Percentiles rank a stretch among this genome's conserved stretches.
phyloP scores from a whole-genome alignment of 192 early-diverging fungal species.

The Entomortierella chlamydospora region DNA sequence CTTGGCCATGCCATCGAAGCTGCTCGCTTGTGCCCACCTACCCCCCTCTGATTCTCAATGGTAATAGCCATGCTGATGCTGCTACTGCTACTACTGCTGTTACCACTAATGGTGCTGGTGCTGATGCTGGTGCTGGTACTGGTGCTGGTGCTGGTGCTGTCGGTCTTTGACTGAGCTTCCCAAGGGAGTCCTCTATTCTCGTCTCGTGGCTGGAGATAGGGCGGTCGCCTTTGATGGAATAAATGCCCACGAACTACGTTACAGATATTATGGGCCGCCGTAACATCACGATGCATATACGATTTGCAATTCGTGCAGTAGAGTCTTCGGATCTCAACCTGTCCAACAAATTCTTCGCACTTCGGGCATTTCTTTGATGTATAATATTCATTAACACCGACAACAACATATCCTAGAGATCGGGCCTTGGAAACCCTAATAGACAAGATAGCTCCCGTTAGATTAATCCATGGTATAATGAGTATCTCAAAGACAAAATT shows the following conservation, averaged over 20 bases:
- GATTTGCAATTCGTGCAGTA: slow-evolving; percentile 14
- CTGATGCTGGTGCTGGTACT: too few species aligned
- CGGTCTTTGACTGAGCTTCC: too few species aligned
- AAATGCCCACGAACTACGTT: not conserved
- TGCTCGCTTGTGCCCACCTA: too few species aligned
- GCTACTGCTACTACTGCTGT: too few species aligned
- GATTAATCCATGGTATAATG: too few species aligned
- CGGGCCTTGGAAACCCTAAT: slow-evolving; percentile 1
- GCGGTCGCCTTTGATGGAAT: not conserved
- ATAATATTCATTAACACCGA: slow-evolving; percentile 23
- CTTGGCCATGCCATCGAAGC: too few species aligned
- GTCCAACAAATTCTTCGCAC: slow-evolving; percentile 1
- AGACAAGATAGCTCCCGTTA: too few species aligned
- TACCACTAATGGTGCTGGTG: too few species aligned
- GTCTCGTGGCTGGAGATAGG: not conserved
- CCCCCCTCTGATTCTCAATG: too few species aligned
- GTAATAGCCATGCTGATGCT: too few species aligned
- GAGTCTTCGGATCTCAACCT: not conserved
- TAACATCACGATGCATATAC: slow-evolving; percentile 3
- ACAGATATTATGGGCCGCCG: not conserved
- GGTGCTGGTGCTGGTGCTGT: too few species aligned
- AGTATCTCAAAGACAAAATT: not conserved
- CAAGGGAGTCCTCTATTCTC: too few species aligned
- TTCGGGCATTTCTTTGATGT: not conserved
- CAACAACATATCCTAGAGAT: slow-evolving; percentile 4